A percentile compares a stretch with the other conserved stretches of the same genome.
Evolutionary conservation across 1,284 basidiomycete species (phyloP).

Genomic region (Tetrapyrgos nigripes): DNA sequence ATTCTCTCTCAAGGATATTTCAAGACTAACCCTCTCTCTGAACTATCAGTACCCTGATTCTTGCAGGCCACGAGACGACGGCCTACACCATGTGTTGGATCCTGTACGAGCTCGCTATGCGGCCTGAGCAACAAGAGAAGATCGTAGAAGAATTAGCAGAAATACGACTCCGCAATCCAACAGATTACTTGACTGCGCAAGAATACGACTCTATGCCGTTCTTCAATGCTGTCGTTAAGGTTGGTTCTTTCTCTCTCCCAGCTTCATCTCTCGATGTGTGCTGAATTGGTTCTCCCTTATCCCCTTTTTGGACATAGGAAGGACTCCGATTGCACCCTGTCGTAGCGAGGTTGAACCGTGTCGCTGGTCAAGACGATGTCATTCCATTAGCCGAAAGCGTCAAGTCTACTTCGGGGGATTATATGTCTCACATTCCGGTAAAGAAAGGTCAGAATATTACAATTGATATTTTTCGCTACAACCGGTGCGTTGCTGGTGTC

Average conservation of each 20-base stretch:
- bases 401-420: neutral
- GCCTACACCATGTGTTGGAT: constrained; percentile 27
- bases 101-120: constrained; percentile 31
- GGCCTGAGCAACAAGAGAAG: constrained; percentile 27
- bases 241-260: neutral
- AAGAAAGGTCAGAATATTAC: neutral
- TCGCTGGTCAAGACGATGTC: neutral
- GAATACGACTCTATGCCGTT: constrained; percentile 22
- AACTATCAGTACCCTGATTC: constrained; percentile 11
- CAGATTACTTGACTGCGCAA: constrained; percentile 2
- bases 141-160: constrained; percentile 24
- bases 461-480: neutral
- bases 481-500: neutral
- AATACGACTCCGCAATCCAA: constrained; percentile 9
- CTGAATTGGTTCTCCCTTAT: neutral
- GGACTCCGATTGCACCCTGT: neutral
- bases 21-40: neutral
- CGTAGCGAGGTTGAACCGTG: neutral
- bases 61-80: constrained; percentile 33
- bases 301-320: neutral
- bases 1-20: neutral
- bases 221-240: constrained; percentile 20
- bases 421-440: neutral
- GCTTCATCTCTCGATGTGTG: neutral
- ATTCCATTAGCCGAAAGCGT: neutral